Base-by-base conservation (phyloP, 1,284 basidiomycete species). In the Ganoderma leucocontextum region DNA sequence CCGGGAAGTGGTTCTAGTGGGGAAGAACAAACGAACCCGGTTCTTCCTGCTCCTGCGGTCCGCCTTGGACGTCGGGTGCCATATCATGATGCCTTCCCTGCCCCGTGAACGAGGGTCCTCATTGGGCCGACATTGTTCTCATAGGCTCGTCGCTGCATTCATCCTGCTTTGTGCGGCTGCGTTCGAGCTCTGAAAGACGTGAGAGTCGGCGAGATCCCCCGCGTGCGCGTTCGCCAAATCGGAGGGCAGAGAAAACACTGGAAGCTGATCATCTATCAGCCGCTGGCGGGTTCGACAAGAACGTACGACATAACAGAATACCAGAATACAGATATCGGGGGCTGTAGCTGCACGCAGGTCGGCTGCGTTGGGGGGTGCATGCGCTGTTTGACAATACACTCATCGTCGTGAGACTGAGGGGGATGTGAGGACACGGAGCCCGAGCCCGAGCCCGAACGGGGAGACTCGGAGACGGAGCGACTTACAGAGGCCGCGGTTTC, bases 251-350 rank as follows among this genome's bases (percentile, higher is more conserved):
- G 65, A 62, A 47, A 64, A 59, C 59, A 58, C 64, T 61, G 49
- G 70, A 65, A 62, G 55, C 33, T 42, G 36, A 63, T 63, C 42
- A 19, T 22, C 29, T 52, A 61, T 52, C 39, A 58, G 63, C 58
- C 35, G 62, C 52, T 60, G 41, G 62, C 52, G 67, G 52, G 25
- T 38, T 36, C 36, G 38, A 71, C 67, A 69, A 67, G 64, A 63
- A 44, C 22, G 33, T 57, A 10, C 10, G 65, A 60, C 47, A 66
- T 58, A 67, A 66, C 67, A 71, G 70, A 71, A 67, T 33, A 62
- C 60, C 39, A 66, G 66, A 66, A 68, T 66, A 41, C 61, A 68
- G 70, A 41, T 61, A 10, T 63, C 67, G 64, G 67, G 35, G 44
- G 29, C 52, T 66, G 58, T 70, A 61, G 17, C 22, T 53, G 36